phyloP scores from a whole-genome alignment of 2,329 filamentous ascomycete genomes.

The Hypoxylon sp. region DNA sequence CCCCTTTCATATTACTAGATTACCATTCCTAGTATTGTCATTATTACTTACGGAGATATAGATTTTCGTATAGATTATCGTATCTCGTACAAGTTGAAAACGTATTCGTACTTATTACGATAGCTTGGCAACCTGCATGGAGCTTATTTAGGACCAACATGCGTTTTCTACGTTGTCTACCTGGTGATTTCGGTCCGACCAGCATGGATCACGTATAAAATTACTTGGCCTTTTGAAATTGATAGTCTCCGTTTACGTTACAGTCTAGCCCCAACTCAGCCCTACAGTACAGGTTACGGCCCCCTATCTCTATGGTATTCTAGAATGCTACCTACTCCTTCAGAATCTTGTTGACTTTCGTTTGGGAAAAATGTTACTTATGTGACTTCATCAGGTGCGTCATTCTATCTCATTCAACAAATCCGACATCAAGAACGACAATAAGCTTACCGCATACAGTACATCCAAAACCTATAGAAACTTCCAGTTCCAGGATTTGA shows the following conservation, averaged over 20 bases:
- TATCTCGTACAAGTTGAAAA: not conserved
- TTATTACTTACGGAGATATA: not conserved
- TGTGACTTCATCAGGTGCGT: slow-evolving; percentile 17
- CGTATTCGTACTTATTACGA: not conserved
- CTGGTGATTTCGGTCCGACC: slow-evolving; percentile 1
- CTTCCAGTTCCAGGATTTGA: slow-evolving; percentile 16
- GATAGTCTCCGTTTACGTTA: not conserved
- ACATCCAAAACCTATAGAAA: slow-evolving; percentile 3
- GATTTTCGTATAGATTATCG: not conserved
- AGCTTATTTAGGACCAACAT: not conserved
- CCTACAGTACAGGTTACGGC: not conserved
- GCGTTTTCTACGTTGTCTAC: not conserved
- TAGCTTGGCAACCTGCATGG: slow-evolving; percentile 1
- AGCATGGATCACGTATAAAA: slow-evolving; percentile 15
- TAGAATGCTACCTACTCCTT: not conserved
- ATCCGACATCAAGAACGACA: not conserved
- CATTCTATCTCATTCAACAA: slow-evolving; percentile 8
- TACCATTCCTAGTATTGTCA: not conserved
- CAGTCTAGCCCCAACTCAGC: slow-evolving; percentile 1
- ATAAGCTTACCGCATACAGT: slow-evolving; percentile 1
- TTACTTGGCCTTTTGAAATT: not conserved
- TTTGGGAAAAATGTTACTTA: not conserved
- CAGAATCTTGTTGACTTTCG: not conserved
- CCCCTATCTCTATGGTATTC: not conserved
- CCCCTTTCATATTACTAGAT: not conserved